Percentiles rank a stretch among this genome's conserved stretches.
phyloP scores from a whole-genome alignment of 371 early-diverging fungal species.

The Phascolomyces articulosus region DNA sequence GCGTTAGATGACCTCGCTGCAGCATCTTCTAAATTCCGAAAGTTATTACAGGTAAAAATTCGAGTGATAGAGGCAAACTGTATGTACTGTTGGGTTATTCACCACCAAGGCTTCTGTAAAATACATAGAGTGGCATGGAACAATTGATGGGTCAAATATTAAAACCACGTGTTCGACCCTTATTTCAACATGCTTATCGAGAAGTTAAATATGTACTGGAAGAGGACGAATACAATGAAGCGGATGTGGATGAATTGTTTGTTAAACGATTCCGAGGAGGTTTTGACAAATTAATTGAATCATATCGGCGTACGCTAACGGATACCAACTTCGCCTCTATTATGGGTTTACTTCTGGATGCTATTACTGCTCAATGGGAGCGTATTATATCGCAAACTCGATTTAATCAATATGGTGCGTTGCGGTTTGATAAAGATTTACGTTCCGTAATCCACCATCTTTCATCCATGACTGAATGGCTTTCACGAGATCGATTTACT shows the following conservation, averaged over 20 bases:
- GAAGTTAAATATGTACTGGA: constrained; percentile 88
- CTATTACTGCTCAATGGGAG: constrained; percentile 83
- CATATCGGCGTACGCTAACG: constrained; percentile 56
- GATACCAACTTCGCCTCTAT: constrained; percentile 69
- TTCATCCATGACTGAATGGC: constrained; percentile 63
- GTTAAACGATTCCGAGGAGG: constrained; percentile 75
- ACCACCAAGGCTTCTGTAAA: constrained; percentile 13
- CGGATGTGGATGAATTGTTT: constrained; percentile 78
- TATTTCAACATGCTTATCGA: constrained; percentile 79
- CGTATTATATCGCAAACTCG: constrained; percentile 80
- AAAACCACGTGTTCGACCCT: constrained; percentile 78
- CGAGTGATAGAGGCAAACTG: constrained; percentile 1
- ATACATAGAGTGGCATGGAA: constrained; percentile 78
- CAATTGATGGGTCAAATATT: constrained; percentile 78
- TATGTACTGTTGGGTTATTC: neutral
- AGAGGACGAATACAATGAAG: constrained; percentile 90
- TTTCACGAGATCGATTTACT: constrained; percentile 76
- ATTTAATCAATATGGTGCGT: constrained; percentile 85
- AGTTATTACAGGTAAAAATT: constrained; percentile 57
- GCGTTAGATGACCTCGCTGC: constrained; percentile 58
- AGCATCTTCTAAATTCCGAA: constrained; percentile 64
- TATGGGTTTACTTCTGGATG: constrained; percentile 64
- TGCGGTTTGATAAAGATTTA: constrained; percentile 90
- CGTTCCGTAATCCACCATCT: constrained; percentile 75
- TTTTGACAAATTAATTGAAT: constrained; percentile 59